These are phyloP conservation scores for Vigna hirtella DNA, from an alignment of 306 rosid species.

Conservation along the genomic window DNA sequence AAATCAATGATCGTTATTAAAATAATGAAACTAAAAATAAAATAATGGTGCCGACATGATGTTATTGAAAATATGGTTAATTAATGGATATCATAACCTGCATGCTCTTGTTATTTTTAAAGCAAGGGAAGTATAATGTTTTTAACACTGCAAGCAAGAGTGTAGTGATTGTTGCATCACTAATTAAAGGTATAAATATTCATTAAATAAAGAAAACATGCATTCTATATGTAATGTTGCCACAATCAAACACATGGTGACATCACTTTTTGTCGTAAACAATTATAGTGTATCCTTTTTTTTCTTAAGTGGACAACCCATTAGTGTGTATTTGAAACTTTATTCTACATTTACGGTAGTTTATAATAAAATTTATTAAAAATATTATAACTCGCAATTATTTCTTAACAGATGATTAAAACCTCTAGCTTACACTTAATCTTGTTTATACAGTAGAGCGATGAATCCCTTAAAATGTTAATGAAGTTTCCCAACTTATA, in stretches of 20 bases:
- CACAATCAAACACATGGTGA: not conserved
- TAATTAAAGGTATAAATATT: not conserved
- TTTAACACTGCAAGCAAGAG: not conserved
- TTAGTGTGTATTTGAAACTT: not conserved
- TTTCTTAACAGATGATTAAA: too few species aligned
- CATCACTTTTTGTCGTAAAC: not conserved
- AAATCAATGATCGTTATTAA: not conserved
- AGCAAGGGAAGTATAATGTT: not conserved
- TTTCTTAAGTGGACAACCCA: not conserved
- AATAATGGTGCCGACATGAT: too few species aligned
- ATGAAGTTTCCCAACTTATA: too few species aligned
- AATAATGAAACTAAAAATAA: not conserved
- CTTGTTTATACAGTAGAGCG: not conserved
- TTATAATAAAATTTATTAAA: not conserved
- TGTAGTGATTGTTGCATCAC: not conserved
- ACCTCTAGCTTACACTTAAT: not conserved
- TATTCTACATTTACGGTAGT: not conserved
- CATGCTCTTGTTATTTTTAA: not conserved
- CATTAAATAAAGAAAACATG: not conserved
- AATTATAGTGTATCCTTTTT: not conserved
- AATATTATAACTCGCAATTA: not conserved
- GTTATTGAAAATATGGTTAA: not conserved
- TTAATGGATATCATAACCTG: not conserved
- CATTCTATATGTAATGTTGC: not conserved
- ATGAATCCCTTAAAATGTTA: too few species aligned